A percentile compares a stretch with the other conserved stretches of the same genome.
Evolutionary conservation across 345 rosid species (phyloP).

Genomic region (Camelina laxa): DNA sequence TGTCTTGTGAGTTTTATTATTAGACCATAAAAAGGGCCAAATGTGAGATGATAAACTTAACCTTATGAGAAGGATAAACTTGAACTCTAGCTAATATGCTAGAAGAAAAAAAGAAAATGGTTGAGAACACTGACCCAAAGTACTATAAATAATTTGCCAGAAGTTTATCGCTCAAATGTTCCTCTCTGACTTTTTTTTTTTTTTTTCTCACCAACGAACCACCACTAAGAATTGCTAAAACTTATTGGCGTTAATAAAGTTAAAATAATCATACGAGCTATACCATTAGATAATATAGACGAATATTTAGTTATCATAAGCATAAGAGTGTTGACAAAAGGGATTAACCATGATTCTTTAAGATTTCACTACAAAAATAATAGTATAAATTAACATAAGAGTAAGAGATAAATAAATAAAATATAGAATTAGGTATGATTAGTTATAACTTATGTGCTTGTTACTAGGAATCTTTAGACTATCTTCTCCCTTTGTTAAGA

Average conservation of each 20-base stretch:
- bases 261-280: slow-evolving; percentile 12
- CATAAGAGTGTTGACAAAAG: slow-evolving; percentile 18
- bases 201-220: slow-evolving; percentile 14
- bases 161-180: background rate
- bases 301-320: background rate
- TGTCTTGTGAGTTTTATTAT: background rate
- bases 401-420: background rate
- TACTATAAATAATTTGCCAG: background rate
- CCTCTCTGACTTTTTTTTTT: background rate
- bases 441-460: slow-evolving; percentile 30
- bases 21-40: background rate
- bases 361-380: too few species aligned
- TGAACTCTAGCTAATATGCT: background rate
- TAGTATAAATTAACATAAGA: too few species aligned
- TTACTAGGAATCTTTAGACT: slow-evolving; percentile 39
- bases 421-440: slow-evolving; percentile 23
- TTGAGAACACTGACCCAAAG: background rate
- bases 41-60: background rate
- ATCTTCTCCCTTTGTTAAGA: slow-evolving; percentile 33
- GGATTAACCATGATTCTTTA: too few species aligned
- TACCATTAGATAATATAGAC: background rate
- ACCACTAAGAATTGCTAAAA: background rate
- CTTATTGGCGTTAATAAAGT: background rate
- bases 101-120: background rate
- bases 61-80: too few species aligned